Evolutionary conservation across 192 early-diverging fungal genomes (phyloP).

Genomic region (Coemansia sp.): DNA sequence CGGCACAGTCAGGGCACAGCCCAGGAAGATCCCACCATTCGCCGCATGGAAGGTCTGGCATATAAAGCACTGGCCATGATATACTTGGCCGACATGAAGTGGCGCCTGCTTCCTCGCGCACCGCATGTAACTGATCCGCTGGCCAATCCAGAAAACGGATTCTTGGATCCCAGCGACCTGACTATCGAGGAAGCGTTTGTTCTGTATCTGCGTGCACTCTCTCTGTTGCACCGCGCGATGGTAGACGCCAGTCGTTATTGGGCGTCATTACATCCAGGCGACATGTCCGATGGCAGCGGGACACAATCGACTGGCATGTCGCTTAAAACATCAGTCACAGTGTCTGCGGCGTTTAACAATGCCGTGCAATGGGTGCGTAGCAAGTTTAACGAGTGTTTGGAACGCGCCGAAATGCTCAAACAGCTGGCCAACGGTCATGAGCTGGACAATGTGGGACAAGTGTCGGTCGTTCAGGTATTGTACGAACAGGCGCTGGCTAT

Average conservation of each 20-base stretch:
- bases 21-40: conserved; percentile 57
- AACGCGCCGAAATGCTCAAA: conserved; percentile 71
- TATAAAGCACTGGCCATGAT: conserved; percentile 70
- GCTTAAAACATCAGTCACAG: conserved; percentile 18
- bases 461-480: conserved; percentile 65
- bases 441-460: conserved; percentile 46
- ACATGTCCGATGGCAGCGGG: not conserved
- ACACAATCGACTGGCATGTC: not conserved
- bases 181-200: conserved; percentile 68
- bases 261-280: conserved; percentile 22
- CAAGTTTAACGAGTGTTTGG: conserved; percentile 88
- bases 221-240: conserved; percentile 61
- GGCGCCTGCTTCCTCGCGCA: conserved; percentile 30
- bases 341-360: conserved; percentile 54
- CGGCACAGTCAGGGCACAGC: conserved; percentile 25
- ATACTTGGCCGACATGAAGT: conserved; percentile 59
- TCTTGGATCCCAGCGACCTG: conserved; percentile 29
- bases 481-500: conserved; percentile 73
- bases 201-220: conserved; percentile 67
- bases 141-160: conserved; percentile 30
- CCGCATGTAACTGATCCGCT: conserved; percentile 26
- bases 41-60: conserved; percentile 67
- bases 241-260: conserved; percentile 56
- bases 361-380: conserved; percentile 88
- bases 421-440: conserved; percentile 58